phyloP scores from a whole-genome alignment of 139 green algal species.

The Eudorina sp. region DNA sequence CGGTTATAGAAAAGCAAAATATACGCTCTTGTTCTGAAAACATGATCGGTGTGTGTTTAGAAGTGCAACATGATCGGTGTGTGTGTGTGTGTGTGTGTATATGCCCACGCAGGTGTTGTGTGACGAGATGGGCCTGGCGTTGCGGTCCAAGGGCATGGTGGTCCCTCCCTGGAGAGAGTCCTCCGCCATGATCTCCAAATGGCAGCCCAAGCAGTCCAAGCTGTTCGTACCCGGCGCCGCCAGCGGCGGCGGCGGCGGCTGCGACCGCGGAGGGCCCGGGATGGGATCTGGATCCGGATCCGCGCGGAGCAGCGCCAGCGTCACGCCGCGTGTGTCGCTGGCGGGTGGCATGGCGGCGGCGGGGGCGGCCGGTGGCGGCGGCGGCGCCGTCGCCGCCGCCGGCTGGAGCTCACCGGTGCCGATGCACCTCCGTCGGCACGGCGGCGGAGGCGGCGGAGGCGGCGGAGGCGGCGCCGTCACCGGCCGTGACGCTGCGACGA shows the following conservation, averaged over 20 bases:
- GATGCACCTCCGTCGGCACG: neutral
- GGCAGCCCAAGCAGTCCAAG: constrained; percentile 54
- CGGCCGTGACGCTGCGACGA: neutral
- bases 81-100: neutral
- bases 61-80: neutral
- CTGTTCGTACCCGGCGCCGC: neutral
- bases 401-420: neutral
- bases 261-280: neutral
- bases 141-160: constrained; percentile 55
- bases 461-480: neutral
- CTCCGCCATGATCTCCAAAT: constrained; percentile 72
- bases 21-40: no score
- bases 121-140: constrained; percentile 67
- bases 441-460: neutral
- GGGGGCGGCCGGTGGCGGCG: no score
- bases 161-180: constrained; percentile 76
- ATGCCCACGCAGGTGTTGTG: constrained; percentile 59
- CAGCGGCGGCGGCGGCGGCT: neutral
- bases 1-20: no score
- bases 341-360: constrained; percentile 16
- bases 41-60: no score
- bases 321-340: constrained; percentile 27
- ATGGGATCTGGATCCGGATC: neutral
- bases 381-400: neutral
- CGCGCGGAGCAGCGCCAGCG: neutral